Percentiles rank a stretch among this genome's conserved stretches.
phyloP scores from a whole-genome alignment of 441 rosid genomes.

The Pelargonium fulgidum region DNA sequence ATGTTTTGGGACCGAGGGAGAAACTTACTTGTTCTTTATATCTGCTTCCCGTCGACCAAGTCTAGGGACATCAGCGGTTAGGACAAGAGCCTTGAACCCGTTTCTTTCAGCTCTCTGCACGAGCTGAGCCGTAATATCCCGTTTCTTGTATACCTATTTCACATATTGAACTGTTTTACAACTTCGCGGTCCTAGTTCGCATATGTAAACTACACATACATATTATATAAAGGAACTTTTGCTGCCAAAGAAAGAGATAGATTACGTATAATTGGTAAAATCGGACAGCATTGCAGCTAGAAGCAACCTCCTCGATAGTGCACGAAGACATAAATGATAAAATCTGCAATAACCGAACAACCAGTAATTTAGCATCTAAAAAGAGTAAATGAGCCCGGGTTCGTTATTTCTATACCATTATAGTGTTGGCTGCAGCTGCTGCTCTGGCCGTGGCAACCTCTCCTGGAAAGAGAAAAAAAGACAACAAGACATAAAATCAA shows the following conservation, averaged over 20 bases:
- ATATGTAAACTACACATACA: too few relatives aligned
- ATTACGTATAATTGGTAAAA: constrained; percentile 89
- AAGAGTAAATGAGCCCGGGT: not conserved
- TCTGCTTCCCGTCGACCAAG: constrained; percentile 81
- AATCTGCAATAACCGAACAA: constrained; percentile 37
- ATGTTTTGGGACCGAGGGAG: too few relatives aligned
- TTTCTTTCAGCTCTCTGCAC: constrained; percentile 90
- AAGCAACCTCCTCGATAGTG: constrained; percentile 92
- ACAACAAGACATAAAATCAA: not conserved
- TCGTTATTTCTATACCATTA: constrained; percentile 48
- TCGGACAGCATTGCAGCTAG: constrained; percentile 85
- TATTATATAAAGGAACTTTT: not conserved
- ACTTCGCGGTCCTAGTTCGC: not conserved
- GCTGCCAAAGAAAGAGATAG: not conserved
- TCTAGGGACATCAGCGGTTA: constrained; percentile 90
- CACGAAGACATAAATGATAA: constrained; percentile 85
- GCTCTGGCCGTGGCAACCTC: constrained; percentile 93
- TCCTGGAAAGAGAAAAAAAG: constrained; percentile 40
- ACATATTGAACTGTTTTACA: not conserved
- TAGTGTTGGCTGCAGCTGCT: constrained; percentile 75
- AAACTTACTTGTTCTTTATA: constrained; percentile 6
- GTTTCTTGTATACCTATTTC: constrained; percentile 66
- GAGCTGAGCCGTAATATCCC: constrained; percentile 73
- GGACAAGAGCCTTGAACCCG: constrained; percentile 92
- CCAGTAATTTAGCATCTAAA: not conserved